Percentiles rank a stretch among this genome's conserved stretches.
Conservation (phyloP, 2,329 filamentous ascomycete species). For the Ilyonectria sp. region DNA sequence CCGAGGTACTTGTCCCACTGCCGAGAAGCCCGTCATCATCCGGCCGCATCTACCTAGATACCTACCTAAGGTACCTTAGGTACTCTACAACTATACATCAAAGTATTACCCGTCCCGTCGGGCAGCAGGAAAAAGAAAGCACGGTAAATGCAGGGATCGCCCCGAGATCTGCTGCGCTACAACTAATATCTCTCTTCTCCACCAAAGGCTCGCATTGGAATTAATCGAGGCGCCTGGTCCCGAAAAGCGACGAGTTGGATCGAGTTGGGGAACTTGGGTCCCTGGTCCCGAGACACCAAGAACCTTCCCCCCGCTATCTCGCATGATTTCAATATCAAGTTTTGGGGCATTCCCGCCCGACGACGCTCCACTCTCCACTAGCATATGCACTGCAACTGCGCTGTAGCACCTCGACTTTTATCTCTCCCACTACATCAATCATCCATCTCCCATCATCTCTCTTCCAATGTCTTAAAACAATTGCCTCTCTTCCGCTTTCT, state of each 20-base stretch:
- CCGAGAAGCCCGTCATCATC: not conserved
- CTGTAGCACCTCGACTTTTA: constrained; percentile 1
- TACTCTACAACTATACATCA: not conserved
- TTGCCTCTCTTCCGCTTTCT: constrained; percentile 8
- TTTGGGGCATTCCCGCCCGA: constrained; percentile 22
- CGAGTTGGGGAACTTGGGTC: constrained; percentile 3
- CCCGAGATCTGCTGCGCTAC: constrained; percentile 10
- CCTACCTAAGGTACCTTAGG: too few species aligned
- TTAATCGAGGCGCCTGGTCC: constrained; percentile 2
- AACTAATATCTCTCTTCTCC: constrained; percentile 14
- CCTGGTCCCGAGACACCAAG: constrained; percentile 4
- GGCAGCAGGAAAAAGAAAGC: constrained; percentile 21
- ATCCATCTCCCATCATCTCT: not conserved
- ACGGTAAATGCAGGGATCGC: constrained; percentile 14
- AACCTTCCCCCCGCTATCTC: constrained; percentile 8
- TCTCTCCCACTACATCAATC: not conserved
- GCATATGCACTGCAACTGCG: not conserved
- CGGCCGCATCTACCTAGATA: too few species aligned
- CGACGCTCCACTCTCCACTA: not conserved
- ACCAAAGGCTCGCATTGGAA: constrained; percentile 10
- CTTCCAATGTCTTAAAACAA: not conserved
- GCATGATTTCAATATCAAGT: constrained; percentile 11
- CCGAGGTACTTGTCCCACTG: not conserved
- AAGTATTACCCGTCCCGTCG: not conserved
- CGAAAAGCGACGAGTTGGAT: not conserved